Evolutionary conservation across 208 protist genomes (phyloP).

Genomic region (Acanthamoeba royreba): DNA sequence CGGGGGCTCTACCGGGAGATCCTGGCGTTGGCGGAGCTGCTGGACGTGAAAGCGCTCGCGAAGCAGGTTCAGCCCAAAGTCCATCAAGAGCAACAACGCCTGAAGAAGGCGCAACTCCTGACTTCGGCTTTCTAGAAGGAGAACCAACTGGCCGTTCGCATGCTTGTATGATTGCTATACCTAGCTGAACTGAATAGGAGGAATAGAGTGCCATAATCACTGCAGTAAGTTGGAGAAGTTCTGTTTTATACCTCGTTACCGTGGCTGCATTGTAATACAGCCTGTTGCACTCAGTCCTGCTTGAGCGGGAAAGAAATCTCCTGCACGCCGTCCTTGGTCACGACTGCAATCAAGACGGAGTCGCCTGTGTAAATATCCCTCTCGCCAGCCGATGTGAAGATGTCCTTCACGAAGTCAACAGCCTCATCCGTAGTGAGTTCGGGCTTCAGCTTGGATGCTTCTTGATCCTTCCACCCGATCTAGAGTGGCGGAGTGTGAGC

Average conservation of each 20-base stretch:
- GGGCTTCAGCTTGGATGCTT: neutral
- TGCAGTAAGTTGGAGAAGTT: too few relatives aligned
- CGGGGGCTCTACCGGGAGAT: neutral
- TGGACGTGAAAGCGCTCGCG: neutral
- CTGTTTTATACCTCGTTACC: too few relatives aligned
- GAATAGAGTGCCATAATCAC: too few relatives aligned
- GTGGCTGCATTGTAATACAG: neutral
- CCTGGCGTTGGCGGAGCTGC: neutral
- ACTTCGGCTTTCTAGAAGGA: neutral
- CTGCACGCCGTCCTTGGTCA: conserved; percentile 73
- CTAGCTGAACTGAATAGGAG: too few relatives aligned
- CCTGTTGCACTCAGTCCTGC: neutral
- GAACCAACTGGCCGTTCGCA: too few relatives aligned
- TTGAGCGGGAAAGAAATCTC: neutral
- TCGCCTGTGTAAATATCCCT: conserved; percentile 97
- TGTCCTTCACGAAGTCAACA: conserved; percentile 92
- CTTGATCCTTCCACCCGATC: conserved; percentile 9
- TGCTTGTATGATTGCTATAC: too few relatives aligned
- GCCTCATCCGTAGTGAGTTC: conserved; percentile 80
- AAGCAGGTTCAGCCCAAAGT: neutral
- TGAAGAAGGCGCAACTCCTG: neutral
- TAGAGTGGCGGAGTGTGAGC: neutral
- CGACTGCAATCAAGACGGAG: conserved; percentile 90
- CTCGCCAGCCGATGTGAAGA: conserved; percentile 93
- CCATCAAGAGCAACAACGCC: neutral